phyloP scores from a whole-genome alignment of 2,329 filamentous ascomycete species.

The Helicocarpus griseus region DNA sequence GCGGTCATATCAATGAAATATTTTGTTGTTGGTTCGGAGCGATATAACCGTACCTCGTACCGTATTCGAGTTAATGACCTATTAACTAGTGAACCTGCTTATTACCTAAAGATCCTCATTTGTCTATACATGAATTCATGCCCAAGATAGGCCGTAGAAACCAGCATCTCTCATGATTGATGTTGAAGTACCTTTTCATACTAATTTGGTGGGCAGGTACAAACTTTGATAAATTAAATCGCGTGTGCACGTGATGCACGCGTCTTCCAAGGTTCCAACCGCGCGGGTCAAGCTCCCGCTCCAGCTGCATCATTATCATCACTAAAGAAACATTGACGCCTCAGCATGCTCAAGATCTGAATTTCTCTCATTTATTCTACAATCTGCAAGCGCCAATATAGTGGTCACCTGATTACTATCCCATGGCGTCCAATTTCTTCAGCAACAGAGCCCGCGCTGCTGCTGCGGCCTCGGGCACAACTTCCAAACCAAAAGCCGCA shows the following conservation, averaged over 20 bases:
- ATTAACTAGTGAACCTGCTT: too few relatives aligned
- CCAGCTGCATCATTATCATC: background rate
- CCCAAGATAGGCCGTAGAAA: too few relatives aligned
- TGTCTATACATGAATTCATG: too few relatives aligned
- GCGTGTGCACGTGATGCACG: conserved; percentile 3
- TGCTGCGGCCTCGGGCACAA: conserved; percentile 60
- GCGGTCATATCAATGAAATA: too few relatives aligned
- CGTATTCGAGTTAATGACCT: too few relatives aligned
- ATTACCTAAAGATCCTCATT: too few relatives aligned
- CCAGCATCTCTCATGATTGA: background rate
- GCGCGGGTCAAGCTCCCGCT: background rate
- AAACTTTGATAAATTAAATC: background rate
- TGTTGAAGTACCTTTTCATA: background rate
- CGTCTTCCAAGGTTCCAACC: too few relatives aligned
- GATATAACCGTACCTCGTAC: too few relatives aligned
- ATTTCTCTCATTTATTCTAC: background rate
- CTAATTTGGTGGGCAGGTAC: background rate
- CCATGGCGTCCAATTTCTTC: conserved; percentile 76
- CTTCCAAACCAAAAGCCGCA: conserved; percentile 56
- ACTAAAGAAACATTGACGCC: too few relatives aligned
- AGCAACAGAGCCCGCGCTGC: conserved; percentile 77
- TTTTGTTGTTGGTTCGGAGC: too few relatives aligned
- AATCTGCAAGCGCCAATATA: background rate
- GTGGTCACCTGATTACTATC: background rate
- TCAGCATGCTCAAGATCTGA: too few relatives aligned